A percentile compares a stretch with the other conserved stretches of the same genome.
phyloP scores from a whole-genome alignment of 2,329 filamentous ascomycete genomes.

The Byssoonygena ceratinophila region DNA sequence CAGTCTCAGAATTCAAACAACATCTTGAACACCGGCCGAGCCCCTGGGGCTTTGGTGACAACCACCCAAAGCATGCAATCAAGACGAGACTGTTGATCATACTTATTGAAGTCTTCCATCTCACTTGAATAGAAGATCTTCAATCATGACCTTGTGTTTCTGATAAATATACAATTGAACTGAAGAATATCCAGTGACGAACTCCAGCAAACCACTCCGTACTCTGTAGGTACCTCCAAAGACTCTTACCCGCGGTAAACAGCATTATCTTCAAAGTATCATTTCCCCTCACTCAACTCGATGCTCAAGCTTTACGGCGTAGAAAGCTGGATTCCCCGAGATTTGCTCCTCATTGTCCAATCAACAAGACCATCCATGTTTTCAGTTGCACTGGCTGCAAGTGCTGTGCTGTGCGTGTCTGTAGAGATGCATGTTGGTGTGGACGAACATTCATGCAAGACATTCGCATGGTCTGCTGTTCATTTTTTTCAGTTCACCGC shows the following conservation, averaged over 20 bases:
- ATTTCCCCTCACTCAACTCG: neutral
- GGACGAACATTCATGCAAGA: neutral
- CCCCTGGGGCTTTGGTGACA: neutral
- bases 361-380: neutral
- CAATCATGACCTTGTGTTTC: too few relatives aligned
- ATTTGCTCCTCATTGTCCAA: neutral
- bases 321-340: neutral
- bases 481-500: neutral
- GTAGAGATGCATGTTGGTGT: neutral
- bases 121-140: too few relatives aligned
- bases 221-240: too few relatives aligned
- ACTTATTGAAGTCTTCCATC: too few relatives aligned
- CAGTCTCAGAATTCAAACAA: slow-evolving; percentile 5
- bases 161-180: too few relatives aligned
- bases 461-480: neutral
- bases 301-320: neutral
- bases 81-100: too few relatives aligned
- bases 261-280: neutral
- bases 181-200: too few relatives aligned
- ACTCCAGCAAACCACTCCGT: too few relatives aligned
- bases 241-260: neutral
- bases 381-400: neutral
- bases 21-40: neutral
- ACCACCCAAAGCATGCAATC: too few relatives aligned
- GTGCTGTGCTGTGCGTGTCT: neutral